Conservation (phyloP, 2,329 filamentous ascomycete genomes). For the Neonectria sp. region DNA sequence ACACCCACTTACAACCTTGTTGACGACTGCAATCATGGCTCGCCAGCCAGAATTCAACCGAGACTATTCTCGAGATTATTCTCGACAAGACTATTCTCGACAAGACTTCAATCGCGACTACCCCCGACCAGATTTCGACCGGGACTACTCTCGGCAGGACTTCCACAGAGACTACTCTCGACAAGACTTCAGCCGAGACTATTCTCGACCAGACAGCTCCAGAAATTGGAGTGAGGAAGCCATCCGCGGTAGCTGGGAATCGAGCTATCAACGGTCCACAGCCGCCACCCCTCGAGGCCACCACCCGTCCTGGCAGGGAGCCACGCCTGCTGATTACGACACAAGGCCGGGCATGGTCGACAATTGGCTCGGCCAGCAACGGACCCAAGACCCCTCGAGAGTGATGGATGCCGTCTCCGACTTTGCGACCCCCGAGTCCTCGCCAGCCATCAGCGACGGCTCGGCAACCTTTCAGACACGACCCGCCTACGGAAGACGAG, state of each 20-base stretch:
- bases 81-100: background rate
- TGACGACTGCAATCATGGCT: slow-evolving; percentile 38
- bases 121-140: background rate
- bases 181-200: slow-evolving; percentile 10
- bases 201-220: slow-evolving; percentile 41
- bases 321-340: slow-evolving; percentile 36
- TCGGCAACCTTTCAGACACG: slow-evolving; percentile 41
- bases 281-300: slow-evolving; percentile 41
- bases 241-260: slow-evolving; percentile 46
- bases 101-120: background rate
- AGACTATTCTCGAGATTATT: slow-evolving; percentile 4
- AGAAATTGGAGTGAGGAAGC: slow-evolving; percentile 49
- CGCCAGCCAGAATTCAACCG: slow-evolving; percentile 35
- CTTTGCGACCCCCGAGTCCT: slow-evolving; percentile 44
- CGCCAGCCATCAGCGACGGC: slow-evolving; percentile 45
- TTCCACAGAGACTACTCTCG: background rate
- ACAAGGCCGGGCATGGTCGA: slow-evolving; percentile 42
- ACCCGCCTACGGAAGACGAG: slow-evolving; percentile 26
- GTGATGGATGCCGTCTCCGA: slow-evolving; percentile 41
- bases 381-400: slow-evolving; percentile 36
- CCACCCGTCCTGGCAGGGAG: slow-evolving; percentile 34
- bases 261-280: slow-evolving; percentile 41
- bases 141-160: slow-evolving; percentile 3
- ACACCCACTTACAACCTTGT: slow-evolving; percentile 3
- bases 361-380: slow-evolving; percentile 46